phyloP scores from a whole-genome alignment of 2,329 filamentous ascomycete genomes.

The Trichoderma breve region DNA sequence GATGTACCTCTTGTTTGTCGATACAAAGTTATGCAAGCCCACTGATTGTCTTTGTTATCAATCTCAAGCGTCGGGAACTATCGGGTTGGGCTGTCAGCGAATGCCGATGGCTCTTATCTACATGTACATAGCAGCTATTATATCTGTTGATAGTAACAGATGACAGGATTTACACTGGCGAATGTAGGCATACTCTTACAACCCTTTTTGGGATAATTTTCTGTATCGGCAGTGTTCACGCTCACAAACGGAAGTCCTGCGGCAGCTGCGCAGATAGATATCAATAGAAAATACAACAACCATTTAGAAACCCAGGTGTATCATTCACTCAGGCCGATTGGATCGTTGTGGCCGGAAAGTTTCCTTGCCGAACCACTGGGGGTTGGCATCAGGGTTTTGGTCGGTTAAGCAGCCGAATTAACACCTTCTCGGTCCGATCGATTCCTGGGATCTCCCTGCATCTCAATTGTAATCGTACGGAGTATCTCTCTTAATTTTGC shows the following conservation, averaged over 20 bases:
- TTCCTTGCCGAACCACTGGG: background rate
- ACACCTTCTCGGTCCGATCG: constrained; percentile 5
- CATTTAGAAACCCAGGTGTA: background rate
- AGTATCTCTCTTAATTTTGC: background rate
- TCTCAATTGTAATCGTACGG: background rate
- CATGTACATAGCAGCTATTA: background rate
- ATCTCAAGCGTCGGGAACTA: background rate
- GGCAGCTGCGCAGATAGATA: background rate
- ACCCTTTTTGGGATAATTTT: background rate
- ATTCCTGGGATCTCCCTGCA: background rate
- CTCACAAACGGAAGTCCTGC: background rate
- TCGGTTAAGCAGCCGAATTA: background rate
- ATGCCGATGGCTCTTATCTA: background rate
- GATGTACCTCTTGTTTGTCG: background rate
- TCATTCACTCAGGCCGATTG: background rate
- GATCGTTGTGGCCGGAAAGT: background rate
- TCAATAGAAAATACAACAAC: background rate
- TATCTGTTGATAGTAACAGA: background rate
- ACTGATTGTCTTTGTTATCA: background rate
- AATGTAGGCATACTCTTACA: background rate
- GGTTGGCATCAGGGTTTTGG: background rate
- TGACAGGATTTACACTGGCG: background rate
- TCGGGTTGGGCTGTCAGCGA: background rate
- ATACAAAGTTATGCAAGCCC: constrained; percentile 2
- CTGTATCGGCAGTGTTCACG: background rate